phyloP scores from a whole-genome alignment of 164 flowering plant species.

The Dillenia suffruticosa region DNA sequence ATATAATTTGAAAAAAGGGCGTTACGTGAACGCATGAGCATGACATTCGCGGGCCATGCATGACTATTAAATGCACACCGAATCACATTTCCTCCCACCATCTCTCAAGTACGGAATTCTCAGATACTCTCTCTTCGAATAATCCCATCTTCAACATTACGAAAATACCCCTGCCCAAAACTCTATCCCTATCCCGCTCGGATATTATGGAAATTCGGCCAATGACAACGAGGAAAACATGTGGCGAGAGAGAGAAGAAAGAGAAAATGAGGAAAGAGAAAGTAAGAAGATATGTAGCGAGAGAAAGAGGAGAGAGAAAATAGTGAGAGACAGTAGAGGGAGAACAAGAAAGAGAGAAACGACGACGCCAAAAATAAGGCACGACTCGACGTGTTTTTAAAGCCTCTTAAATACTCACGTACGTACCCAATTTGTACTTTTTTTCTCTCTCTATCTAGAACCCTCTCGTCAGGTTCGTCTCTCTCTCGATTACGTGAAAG shows the following conservation, averaged over 20 bases:
- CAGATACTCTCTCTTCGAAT: not conserved
- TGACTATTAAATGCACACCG: constrained; percentile 1
- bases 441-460: not conserved
- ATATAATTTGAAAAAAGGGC: not conserved
- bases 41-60: constrained; percentile 25
- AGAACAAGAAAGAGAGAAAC: constrained; percentile 7
- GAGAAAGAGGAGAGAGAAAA: not conserved
- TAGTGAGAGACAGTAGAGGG: not conserved
- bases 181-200: no score
- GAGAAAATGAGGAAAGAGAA: not conserved
- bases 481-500: constrained; percentile 1
- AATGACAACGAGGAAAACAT: constrained; percentile 2
- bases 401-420: not conserved
- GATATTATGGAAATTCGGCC: constrained; percentile 10
- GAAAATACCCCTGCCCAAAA: no score
- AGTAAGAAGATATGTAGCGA: not conserved
- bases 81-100: not conserved
- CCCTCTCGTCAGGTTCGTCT: constrained; percentile 3
- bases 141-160: no score
- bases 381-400: constrained; percentile 15
- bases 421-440: not conserved
- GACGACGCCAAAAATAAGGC: constrained; percentile 18
- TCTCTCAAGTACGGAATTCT: not conserved
- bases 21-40: constrained; percentile 35
- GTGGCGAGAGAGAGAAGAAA: not conserved